These are phyloP conservation scores for Phytophthora pseudosyringae DNA, from an alignment of 352 stramenopile species.

Conservation along the genomic window DNA sequence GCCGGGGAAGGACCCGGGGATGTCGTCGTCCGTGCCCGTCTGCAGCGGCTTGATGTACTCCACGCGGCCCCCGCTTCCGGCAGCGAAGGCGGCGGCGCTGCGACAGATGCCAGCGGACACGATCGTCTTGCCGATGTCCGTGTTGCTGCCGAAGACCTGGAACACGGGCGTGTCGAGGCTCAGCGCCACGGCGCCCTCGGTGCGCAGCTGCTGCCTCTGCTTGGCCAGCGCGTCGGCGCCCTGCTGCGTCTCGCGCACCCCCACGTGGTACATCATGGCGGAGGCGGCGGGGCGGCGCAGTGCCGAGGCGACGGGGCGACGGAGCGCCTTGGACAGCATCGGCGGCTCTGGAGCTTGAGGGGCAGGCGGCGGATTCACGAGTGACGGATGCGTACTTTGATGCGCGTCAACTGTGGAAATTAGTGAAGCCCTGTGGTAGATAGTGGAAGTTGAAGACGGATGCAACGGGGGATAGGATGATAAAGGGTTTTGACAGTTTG, in stretches of 20 bases:
- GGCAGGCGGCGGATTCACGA: constrained; percentile 16
- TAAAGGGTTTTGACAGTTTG: constrained; percentile 6
- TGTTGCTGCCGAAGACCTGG: constrained; percentile 97
- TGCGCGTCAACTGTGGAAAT: neutral
- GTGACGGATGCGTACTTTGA: neutral
- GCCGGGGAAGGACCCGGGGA: constrained; percentile 56
- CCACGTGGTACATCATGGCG: constrained; percentile 52
- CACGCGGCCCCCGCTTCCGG: constrained; percentile 35
- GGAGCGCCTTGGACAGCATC: constrained; percentile 35
- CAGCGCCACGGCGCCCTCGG: constrained; percentile 51
- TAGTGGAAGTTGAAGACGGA: constrained; percentile 13
- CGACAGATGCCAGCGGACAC: constrained; percentile 93
- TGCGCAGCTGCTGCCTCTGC: constrained; percentile 61
- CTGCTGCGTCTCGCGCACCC: constrained; percentile 43
- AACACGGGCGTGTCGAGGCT: constrained; percentile 79
- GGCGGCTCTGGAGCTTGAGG: constrained; percentile 5
- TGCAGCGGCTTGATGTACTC: constrained; percentile 98
- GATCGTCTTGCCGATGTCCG: constrained; percentile 98
- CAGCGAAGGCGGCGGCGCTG: constrained; percentile 49
- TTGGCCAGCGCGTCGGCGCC: constrained; percentile 40
- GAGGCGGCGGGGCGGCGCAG: constrained; percentile 3
- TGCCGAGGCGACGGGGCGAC: neutral
- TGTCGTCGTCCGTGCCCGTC: constrained; percentile 83
- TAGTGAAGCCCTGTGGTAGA: neutral
- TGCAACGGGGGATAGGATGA: neutral